A percentile compares a stretch with the other conserved stretches of the same genome.
Conservation (phyloP, 78 protist species). For the Protostelium mycophagum region DNA sequence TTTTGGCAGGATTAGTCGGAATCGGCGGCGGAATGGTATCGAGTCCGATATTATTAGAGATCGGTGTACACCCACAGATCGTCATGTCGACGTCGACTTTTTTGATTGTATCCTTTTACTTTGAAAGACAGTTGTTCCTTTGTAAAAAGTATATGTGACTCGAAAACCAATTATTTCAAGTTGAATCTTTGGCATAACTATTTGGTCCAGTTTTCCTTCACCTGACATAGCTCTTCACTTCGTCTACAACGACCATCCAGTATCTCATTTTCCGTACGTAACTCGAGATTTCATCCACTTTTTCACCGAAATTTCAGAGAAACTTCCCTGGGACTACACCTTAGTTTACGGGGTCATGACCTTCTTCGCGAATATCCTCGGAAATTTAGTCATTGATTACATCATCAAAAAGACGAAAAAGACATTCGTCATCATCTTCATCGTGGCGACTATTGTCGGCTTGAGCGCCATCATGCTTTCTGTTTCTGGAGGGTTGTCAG, state of each 20-base stretch:
- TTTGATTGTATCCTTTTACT: background rate
- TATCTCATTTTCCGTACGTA: slow-evolving; percentile 5
- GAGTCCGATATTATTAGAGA: slow-evolving; percentile 26
- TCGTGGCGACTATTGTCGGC: background rate
- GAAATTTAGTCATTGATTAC: background rate
- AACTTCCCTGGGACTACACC: background rate
- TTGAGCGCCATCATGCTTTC: background rate
- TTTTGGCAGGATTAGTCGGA: slow-evolving; percentile 30
- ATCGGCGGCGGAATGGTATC: slow-evolving; percentile 58
- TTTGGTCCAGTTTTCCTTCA: background rate
- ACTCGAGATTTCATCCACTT: no score
- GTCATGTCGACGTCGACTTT: background rate
- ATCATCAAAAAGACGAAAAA: background rate
- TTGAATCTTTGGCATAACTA: slow-evolving; percentile 8
- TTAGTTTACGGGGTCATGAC: background rate
- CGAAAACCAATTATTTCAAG: no score
- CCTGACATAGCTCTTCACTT: slow-evolving; percentile 32
- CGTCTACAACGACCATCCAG: slow-evolving; percentile 33
- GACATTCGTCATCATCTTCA: background rate
- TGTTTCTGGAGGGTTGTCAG: background rate
- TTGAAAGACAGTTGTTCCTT: background rate
- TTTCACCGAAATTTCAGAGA: background rate
- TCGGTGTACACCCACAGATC: slow-evolving; percentile 12
- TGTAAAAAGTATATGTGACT: no score
- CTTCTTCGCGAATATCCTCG: background rate